These are phyloP conservation scores for Carallia pectinifolia DNA, from an alignment of 345 rosid genomes.

Conservation along the genomic window DNA sequence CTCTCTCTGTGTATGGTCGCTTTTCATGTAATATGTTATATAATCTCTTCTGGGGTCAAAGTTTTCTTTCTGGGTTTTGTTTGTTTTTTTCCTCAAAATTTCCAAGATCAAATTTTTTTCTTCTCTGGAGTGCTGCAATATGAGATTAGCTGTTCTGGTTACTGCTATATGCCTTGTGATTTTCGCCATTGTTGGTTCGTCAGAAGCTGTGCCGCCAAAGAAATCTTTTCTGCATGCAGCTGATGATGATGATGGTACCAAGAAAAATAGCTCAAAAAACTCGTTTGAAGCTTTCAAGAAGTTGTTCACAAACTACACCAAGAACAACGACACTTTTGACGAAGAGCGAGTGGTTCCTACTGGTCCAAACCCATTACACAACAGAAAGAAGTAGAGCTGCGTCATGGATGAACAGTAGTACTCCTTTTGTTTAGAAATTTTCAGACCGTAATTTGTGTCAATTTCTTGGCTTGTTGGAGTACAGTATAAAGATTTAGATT, in stretches of 20 bases:
- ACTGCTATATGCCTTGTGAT: constrained; percentile 12
- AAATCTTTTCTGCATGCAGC: background rate
- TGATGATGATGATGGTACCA: background rate
- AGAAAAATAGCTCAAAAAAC: constrained; percentile 1
- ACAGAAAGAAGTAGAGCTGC: constrained; percentile 16
- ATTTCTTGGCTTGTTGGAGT: background rate
- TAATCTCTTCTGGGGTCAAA: background rate
- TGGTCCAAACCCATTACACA: constrained; percentile 40
- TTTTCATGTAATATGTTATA: constrained; percentile 3
- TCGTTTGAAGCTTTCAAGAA: constrained; percentile 8
- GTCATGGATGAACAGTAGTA: background rate
- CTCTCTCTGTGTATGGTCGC: constrained; percentile 4
- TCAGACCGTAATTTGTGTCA: background rate
- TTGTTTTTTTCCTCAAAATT: background rate
- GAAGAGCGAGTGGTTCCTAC: constrained; percentile 34
- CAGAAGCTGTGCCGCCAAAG: constrained; percentile 18
- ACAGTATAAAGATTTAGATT: no score
- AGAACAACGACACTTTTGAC: constrained; percentile 11
- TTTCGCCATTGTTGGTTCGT: constrained; percentile 4
- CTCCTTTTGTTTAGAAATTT: background rate
- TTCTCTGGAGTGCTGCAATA: background rate
- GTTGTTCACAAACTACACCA: constrained; percentile 8
- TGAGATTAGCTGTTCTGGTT: constrained; percentile 26
- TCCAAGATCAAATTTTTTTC: background rate
- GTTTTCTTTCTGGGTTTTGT: background rate